Base-by-base conservation (phyloP, 164 flowering plant species). In the Malania oleifera region DNA sequence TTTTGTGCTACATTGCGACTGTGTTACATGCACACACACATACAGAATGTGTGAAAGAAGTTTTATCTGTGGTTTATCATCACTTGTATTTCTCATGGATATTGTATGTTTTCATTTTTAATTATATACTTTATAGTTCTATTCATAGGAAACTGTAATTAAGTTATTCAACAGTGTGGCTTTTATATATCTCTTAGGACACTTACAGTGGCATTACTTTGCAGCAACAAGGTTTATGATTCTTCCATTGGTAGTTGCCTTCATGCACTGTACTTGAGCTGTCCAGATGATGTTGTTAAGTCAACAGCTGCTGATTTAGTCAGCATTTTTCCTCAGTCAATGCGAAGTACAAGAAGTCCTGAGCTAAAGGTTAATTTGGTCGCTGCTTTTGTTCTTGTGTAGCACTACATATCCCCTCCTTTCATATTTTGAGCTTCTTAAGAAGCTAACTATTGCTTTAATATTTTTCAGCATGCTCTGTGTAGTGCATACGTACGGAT, bases 211-310 rank as follows among this genome's bases (percentile, higher is more conserved):
- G 48, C 52, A 19, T 64, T 65, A 38, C 50, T 41, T 71, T 74
- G 73, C 93, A 95, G 99, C 70, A 79, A 68, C 52, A 18, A 49
- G 46, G 77, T 28, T 29, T 95, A 88, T 75, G 97, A 95, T 78
- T 73, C 93, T 35, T 78, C 85, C 60, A 56, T 95, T 34, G 97
- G 95, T 45, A 65, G 72, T 74, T 88, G 99, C 71, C 91, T 95
- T 55, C 71, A 71, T 61, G 73, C 73, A 40, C 54, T 88, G 63
- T 77, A 88, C 71, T 80, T 86, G 22, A 73, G 67, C 59, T 95
- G 93, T 73, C 63, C 84, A 50, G 86, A 81, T 68, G 85, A 73
- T 61, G 70, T 86, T 59, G 82, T 95, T 64, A 74, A 75, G 70
- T 55, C 73, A 52, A 91, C 99, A 41, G 95, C 99, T 52, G 60